Percentiles rank a stretch among this genome's conserved stretches.
These are phyloP conservation scores for Astrephomene gubernaculifera DNA, from an alignment of 139 green algal species.

Conservation along the genomic window DNA sequence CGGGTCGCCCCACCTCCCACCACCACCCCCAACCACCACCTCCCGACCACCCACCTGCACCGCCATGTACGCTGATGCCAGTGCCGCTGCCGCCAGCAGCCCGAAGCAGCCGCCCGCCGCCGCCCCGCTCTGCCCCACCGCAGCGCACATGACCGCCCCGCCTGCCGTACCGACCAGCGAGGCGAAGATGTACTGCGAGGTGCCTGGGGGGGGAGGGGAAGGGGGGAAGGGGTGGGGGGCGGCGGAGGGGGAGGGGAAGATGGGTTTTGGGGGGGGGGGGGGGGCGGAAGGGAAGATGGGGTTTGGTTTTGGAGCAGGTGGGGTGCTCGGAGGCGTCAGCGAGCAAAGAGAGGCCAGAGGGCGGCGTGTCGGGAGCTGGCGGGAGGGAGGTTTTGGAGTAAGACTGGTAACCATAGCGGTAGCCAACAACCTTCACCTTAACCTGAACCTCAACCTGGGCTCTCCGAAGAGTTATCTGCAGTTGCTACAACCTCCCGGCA, in stretches of 20 bases:
- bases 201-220: constrained; percentile 35
- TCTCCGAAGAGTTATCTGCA: too few species aligned
- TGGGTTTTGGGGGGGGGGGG: not conserved
- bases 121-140: constrained; percentile 54
- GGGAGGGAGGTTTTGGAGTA: too few species aligned
- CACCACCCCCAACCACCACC: not conserved
- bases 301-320: too few species aligned
- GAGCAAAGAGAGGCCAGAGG: too few species aligned
- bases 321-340: too few species aligned
- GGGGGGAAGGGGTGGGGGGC: not conserved
- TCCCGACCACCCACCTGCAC: constrained; percentile 27
- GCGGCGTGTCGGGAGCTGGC: too few species aligned
- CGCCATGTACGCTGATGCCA: constrained; percentile 25
- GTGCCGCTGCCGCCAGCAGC: not conserved
- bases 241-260: not conserved
- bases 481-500: too few species aligned
- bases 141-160: constrained; percentile 49
- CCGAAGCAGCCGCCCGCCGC: constrained; percentile 45
- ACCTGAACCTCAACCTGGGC: too few species aligned
- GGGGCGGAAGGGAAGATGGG: not conserved
- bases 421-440: too few species aligned
- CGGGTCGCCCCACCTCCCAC: not conserved
- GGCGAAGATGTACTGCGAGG: constrained; percentile 79
- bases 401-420: too few species aligned
- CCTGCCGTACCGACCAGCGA: constrained; percentile 71